Conservation (phyloP, 2,329 filamentous ascomycete genomes). For the Monosporascus sp. region DNA sequence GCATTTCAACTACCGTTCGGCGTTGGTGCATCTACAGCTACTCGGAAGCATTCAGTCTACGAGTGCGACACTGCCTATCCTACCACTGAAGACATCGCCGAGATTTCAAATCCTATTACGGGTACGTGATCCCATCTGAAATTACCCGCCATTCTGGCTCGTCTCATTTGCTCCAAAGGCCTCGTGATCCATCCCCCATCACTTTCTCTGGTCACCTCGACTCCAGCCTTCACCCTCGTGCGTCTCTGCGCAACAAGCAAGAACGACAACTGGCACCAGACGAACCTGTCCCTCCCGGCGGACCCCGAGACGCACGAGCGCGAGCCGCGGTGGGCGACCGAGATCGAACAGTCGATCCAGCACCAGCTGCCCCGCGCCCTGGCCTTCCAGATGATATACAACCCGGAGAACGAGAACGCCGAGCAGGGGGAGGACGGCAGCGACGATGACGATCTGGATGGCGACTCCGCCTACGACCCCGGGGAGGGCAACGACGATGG, state of each 20-base stretch:
- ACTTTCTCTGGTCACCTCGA: constrained; percentile 20
- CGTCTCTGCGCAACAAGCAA: constrained; percentile 46
- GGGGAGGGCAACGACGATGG: constrained; percentile 11
- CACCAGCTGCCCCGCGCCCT: constrained; percentile 40
- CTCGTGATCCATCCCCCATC: constrained; percentile 41
- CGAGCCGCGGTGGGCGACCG: constrained; percentile 41
- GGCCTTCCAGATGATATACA: constrained; percentile 30
- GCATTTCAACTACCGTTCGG: constrained; percentile 45
- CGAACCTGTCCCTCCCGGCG: constrained; percentile 32
- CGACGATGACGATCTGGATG: constrained; percentile 16
- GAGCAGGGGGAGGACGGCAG: constrained; percentile 12
- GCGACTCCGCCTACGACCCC: constrained; percentile 22
- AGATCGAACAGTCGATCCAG: constrained; percentile 38
- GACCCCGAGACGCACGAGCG: constrained; percentile 6
- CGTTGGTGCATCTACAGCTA: constrained; percentile 15
- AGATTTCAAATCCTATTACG: constrained; percentile 39
- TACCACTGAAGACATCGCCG: constrained; percentile 22
- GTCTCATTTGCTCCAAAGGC: constrained; percentile 25
- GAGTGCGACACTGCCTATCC: constrained; percentile 44
- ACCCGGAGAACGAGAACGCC: constrained; percentile 25
- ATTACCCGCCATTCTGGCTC: background rate
- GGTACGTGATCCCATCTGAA: constrained; percentile 24
- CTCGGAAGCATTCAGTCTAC: constrained; percentile 30
- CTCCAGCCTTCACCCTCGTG: constrained; percentile 46
- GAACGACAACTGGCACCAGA: constrained; percentile 49